These are phyloP conservation scores for Stromatinia cepivora DNA, from an alignment of 2,329 filamentous ascomycete genomes.

Conservation along the genomic window DNA sequence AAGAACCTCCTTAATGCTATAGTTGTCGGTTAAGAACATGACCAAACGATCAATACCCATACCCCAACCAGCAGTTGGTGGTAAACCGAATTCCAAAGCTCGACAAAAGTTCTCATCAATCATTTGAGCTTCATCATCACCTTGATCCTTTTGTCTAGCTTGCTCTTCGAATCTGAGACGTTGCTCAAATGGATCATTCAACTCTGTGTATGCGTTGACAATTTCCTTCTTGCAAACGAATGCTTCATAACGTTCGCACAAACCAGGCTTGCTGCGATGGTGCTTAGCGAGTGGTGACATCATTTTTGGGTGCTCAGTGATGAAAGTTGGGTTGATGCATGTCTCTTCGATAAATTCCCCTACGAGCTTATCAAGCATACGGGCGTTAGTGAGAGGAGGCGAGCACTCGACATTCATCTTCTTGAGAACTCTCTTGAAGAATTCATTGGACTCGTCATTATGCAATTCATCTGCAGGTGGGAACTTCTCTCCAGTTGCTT, in stretches of 20 bases:
- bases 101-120: slow-evolving; percentile 96
- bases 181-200: slow-evolving; percentile 97
- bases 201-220: slow-evolving; percentile 91
- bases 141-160: slow-evolving; percentile 90
- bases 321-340: slow-evolving; percentile 91
- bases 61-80: slow-evolving; percentile 93
- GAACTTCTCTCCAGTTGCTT: slow-evolving; percentile 90
- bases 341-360: slow-evolving; percentile 95
- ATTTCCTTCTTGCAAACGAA: slow-evolving; percentile 99
- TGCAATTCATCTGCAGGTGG: slow-evolving; percentile 86
- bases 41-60: slow-evolving; percentile 92
- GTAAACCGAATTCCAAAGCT: slow-evolving; percentile 84
- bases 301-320: slow-evolving; percentile 79
- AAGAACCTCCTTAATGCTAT: slow-evolving; percentile 93
- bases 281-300: slow-evolving; percentile 98
- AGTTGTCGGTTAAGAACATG: slow-evolving; percentile 96
- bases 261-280: slow-evolving; percentile 75
- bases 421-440: slow-evolving; percentile 79
- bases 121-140: slow-evolving; percentile 94
- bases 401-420: slow-evolving; percentile 90
- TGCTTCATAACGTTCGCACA: slow-evolving; percentile 96
- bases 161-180: slow-evolving; percentile 91
- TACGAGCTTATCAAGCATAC: slow-evolving; percentile 94
- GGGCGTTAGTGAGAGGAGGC: slow-evolving; percentile 86
- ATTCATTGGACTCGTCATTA: slow-evolving; percentile 81